Evolutionary conservation across 768 basidiomycete species (phyloP).

Genomic region (Megacollybia marginata): DNA sequence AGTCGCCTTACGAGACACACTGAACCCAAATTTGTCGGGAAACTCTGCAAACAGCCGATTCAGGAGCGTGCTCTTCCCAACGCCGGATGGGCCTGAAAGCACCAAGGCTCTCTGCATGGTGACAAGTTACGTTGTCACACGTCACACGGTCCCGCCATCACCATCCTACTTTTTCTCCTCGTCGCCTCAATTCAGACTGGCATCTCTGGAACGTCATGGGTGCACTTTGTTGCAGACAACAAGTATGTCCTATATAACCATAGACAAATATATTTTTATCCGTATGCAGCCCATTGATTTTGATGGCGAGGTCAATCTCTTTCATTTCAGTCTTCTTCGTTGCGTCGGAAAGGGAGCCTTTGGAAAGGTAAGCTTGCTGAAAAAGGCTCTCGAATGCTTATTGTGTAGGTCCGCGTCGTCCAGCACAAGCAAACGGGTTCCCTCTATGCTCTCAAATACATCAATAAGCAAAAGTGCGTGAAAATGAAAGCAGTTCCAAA

Average conservation of each 20-base stretch:
- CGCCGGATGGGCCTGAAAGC: slow-evolving; percentile 87
- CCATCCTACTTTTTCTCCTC: background rate
- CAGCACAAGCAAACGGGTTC: slow-evolving; percentile 99
- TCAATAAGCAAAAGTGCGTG: slow-evolving; percentile 96
- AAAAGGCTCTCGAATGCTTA: slow-evolving; percentile 6
- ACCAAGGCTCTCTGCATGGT: slow-evolving; percentile 64
- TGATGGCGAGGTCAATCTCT: slow-evolving; percentile 91
- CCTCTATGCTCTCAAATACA: slow-evolving; percentile 97
- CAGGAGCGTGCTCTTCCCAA: slow-evolving; percentile 91
- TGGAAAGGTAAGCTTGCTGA: slow-evolving; percentile 65
- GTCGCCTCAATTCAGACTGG: slow-evolving; percentile 1
- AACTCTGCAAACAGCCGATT: slow-evolving; percentile 70
- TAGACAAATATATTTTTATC: too few species aligned
- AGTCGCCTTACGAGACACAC: slow-evolving; percentile 72
- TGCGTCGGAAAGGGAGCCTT: slow-evolving; percentile 99
- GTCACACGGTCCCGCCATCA: too few species aligned
- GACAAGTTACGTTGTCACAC: slow-evolving; percentile 18
- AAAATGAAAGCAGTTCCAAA: slow-evolving; percentile 99
- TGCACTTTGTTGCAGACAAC: slow-evolving; percentile 77
- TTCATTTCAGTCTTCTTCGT: slow-evolving; percentile 90
- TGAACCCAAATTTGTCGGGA: slow-evolving; percentile 87
- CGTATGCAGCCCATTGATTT: slow-evolving; percentile 79
- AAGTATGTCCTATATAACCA: slow-evolving; percentile 35
- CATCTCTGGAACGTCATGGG: slow-evolving; percentile 44
- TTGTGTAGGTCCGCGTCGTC: slow-evolving; percentile 85